A percentile compares a stretch with the other conserved stretches of the same genome.
These are phyloP conservation scores for Camelina laxa DNA, from an alignment of 345 rosid species.

Conservation along the genomic window DNA sequence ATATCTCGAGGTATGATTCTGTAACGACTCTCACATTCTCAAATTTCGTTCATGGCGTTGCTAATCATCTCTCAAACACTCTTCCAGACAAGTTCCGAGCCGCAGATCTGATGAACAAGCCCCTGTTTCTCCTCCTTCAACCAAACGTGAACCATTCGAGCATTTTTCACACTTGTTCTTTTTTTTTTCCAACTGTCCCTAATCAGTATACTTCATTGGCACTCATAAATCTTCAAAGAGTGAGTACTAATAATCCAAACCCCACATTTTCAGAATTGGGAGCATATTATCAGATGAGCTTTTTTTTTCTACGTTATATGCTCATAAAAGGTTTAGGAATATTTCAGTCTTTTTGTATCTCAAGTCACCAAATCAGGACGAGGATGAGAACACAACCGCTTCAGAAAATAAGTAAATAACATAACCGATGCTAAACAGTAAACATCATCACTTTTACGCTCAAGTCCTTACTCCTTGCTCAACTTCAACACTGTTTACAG, in stretches of 20 bases:
- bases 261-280: neutral
- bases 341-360: neutral
- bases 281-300: neutral
- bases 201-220: constrained; percentile 6
- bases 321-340: neutral
- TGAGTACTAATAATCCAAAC: constrained; percentile 20
- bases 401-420: neutral
- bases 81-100: constrained; percentile 36
- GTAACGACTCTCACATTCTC: neutral
- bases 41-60: neutral
- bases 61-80: neutral
- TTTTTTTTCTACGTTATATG: neutral
- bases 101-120: constrained; percentile 32
- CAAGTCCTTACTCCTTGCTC: neutral
- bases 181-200: neutral
- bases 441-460: neutral
- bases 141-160: neutral
- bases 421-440: neutral
- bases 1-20: constrained; percentile 67
- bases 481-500: neutral
- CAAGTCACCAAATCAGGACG: neutral
- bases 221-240: neutral
- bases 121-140: constrained; percentile 1
- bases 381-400: neutral
- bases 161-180: constrained; percentile 14